A percentile compares a stretch with the other conserved stretches of the same genome.
Evolutionary conservation across 2,329 filamentous ascomycete genomes (phyloP).

Genomic region (Hypoxylon sp.): DNA sequence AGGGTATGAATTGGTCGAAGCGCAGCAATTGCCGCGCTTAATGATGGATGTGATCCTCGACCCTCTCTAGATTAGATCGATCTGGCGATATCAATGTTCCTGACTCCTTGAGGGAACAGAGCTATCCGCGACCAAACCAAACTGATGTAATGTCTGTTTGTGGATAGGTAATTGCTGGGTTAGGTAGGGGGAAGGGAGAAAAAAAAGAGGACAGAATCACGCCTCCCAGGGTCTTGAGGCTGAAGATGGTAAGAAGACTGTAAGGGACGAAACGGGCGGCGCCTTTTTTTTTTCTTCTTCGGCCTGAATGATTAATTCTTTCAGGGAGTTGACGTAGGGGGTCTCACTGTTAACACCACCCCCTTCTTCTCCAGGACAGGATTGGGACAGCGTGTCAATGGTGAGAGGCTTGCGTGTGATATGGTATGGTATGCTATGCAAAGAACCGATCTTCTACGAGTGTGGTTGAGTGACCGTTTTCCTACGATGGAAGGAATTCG

Average conservation of each 20-base stretch:
- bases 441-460: conserved; percentile 21
- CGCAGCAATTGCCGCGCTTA: conserved; percentile 31
- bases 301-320: conserved; percentile 32
- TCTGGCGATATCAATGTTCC: too few relatives aligned
- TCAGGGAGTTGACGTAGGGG: conserved; percentile 30
- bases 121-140: conserved; percentile 26
- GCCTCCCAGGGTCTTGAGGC: conserved; percentile 34
- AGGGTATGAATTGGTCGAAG: conserved; percentile 12
- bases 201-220: conserved; percentile 24
- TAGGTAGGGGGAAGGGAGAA: conserved; percentile 8
- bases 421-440: conserved; percentile 20
- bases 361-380: conserved; percentile 21
- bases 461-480: conserved; percentile 21
- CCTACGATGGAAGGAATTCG: conserved; percentile 43
- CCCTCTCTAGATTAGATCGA: conserved; percentile 12
- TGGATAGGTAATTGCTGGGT: too few relatives aligned
- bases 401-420: conserved; percentile 22
- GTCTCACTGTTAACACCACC: conserved; percentile 30
- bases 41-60: conserved; percentile 22
- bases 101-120: too few relatives aligned
- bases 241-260: conserved; percentile 30
- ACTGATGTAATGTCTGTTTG: conserved; percentile 15
- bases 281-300: conserved; percentile 30
- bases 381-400: conserved; percentile 37
- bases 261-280: conserved; percentile 35